phyloP scores from a whole-genome alignment of 495 filamentous ascomycete species.

The Lophium mytilinum region DNA sequence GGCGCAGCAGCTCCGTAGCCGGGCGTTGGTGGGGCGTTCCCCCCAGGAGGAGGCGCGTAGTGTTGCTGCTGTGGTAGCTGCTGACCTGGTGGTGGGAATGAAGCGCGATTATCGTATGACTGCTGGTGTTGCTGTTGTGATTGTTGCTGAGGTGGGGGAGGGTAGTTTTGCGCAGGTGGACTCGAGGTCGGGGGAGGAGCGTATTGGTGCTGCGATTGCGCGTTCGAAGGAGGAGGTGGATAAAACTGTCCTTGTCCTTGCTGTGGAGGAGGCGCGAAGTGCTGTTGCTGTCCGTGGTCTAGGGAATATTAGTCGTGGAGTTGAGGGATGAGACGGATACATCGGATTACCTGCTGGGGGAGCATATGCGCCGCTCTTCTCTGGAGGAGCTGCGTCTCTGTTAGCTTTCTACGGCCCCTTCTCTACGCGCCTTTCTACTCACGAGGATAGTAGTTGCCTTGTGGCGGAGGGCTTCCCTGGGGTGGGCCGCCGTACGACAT shows the following conservation, averaged over 20 bases:
- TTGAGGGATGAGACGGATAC: not conserved
- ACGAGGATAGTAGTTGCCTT: slow-evolving; percentile 34
- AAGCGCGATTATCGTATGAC: slow-evolving; percentile 9
- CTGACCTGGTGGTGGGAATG: slow-evolving; percentile 18
- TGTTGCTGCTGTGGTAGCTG: slow-evolving; percentile 14
- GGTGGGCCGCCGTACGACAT: no score
- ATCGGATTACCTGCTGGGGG: slow-evolving; percentile 13
- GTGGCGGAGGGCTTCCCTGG: slow-evolving; percentile 12
- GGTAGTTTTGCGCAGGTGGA: slow-evolving; percentile 26
- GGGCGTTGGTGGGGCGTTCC: slow-evolving; percentile 6
- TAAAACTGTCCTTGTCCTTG: slow-evolving; percentile 36
- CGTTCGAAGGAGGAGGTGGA: slow-evolving; percentile 19
- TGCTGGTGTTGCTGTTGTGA: slow-evolving; percentile 26
- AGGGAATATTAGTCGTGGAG: slow-evolving; percentile 2
- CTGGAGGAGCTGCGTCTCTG: slow-evolving; percentile 24
- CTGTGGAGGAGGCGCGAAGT: slow-evolving; percentile 34
- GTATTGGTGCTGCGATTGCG: slow-evolving; percentile 12
- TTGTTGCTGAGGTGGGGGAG: slow-evolving; percentile 5
- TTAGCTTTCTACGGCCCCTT: slow-evolving; percentile 1
- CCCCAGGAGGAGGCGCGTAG: slow-evolving; percentile 13
- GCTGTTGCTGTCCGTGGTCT: slow-evolving; percentile 28
- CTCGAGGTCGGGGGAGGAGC: slow-evolving; percentile 1
- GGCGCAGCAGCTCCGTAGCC: slow-evolving; percentile 1
- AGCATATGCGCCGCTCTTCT: slow-evolving; percentile 2
- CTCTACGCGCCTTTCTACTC: slow-evolving; percentile 8